These are phyloP conservation scores for Cytospora leucostoma DNA, from an alignment of 2,329 filamentous ascomycete species.

Conservation along the genomic window DNA sequence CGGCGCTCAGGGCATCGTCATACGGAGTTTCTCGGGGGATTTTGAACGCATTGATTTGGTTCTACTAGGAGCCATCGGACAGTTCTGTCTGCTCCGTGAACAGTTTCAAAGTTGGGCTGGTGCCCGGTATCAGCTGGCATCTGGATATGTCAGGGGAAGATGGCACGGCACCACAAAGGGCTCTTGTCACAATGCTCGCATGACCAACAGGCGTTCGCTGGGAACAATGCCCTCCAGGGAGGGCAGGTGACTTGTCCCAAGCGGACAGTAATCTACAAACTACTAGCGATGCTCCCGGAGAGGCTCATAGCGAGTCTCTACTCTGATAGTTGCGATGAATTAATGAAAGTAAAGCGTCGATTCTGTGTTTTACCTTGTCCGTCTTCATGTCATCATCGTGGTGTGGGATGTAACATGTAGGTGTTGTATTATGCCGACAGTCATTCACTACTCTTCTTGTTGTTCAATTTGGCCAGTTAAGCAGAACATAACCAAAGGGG, in stretches of 20 bases:
- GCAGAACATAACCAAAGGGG: neutral
- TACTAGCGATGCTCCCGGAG: neutral
- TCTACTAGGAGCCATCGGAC: neutral
- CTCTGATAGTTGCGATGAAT: neutral
- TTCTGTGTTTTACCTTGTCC: neutral
- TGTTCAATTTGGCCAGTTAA: no score
- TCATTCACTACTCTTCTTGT: no score
- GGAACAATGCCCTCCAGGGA: neutral
- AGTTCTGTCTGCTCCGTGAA: no score
- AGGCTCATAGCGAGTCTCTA: constrained; percentile 1
- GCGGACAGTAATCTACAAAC: neutral
- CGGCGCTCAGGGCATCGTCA: neutral
- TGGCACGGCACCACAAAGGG: neutral
- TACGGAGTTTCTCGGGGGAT: neutral
- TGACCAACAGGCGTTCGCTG: neutral
- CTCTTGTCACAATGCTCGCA: neutral
- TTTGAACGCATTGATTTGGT: neutral
- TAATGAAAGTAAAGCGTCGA: neutral
- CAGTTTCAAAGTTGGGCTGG: neutral
- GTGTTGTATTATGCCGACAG: no score
- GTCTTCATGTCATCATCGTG: no score
- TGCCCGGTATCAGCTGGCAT: constrained; percentile 4
- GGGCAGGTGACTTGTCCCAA: neutral
- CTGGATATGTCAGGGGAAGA: constrained; percentile 1
- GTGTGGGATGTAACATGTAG: no score